Evolutionary conservation across 108 stramenopile genomes (phyloP), one percentile per base, ranked within the genome.

Genomic region (Skeletonema grethae): DNA sequence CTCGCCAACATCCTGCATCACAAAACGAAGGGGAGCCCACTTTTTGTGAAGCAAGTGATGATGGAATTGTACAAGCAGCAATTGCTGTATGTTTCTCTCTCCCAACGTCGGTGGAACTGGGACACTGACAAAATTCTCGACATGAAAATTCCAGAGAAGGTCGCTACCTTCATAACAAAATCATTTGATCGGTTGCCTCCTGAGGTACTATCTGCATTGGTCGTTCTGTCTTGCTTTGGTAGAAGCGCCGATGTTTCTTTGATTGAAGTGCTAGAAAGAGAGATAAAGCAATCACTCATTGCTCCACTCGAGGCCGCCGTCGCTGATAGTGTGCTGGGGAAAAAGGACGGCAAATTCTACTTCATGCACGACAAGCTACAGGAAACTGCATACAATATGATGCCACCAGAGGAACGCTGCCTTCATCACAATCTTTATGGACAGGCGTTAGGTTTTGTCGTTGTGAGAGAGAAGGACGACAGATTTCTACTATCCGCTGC

Each of bases 331-430:
- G 34, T 77, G 2, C 29, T 77, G 12, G 41, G 41, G 2, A 70
- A 70, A 46, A 9, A 30, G 11, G 30, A 63, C 7, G 50, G 55
- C 4, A 31, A 32, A 30, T 77, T 63, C 39, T 53, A 36, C 15
- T 77, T 77, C 50, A n/a, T 34, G 13, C 69, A 77, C 31, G 76
- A 70, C 22, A 57, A 57, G 16, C 34, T 77, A 10, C 76, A 77
- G 34, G 69, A 70, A 46, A 61, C 76, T 15, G 50, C 69, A 20
- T 77, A 70, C 61, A 43, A 29, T 25, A 38, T 72, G 63, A 57
- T 72, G 25, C 38, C 16, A 2, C 24, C 15, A 20, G 55, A 72
- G 35, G 63, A 57, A 61, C 53, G 55, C 2, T 29, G 25, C 16
- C 25, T 20, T 3, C n/a, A 63, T 13, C 72, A 72, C 24, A 15